Evolutionary conservation across 305 asterid species (phyloP), one percentile per base, ranked within the genome.

Genomic region (Ajuga reptans): DNA sequence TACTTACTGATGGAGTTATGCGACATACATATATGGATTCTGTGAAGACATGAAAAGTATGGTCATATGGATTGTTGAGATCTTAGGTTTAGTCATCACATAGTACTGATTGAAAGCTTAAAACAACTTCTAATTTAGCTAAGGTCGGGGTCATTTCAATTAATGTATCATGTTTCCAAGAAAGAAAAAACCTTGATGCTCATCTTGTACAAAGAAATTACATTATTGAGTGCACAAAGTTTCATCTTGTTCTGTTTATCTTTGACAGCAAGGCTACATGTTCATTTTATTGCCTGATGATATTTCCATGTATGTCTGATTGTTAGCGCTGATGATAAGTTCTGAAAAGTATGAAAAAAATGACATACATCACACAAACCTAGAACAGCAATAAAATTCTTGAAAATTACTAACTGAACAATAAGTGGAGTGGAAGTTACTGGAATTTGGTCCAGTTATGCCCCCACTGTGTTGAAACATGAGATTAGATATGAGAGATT

Each of bases 401-500:
- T 65, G 24, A 52, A 45, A 29, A 50, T 17, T 14, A 42, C 62
- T 42, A 9, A 50, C 11, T 31, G 17, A 1, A 51, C 10, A 50
- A 27, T 29, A 31, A 43, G 29, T 55, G n/a, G 24, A 57, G 41
- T 49, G 11, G 11, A 56, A 51, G 8, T 2, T 45, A 54, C 15
- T 16, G 5, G 49, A 9, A 53, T 64, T 43, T 29, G 31, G 58
- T 58, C 58, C 66, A 43, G 62, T 31, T 45, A 4, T 62, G n/a
- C 3, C 52, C 63, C 76, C 66, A 37, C 31, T 24, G 9, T 57
- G 45, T 61, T 71, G 51, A 46, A 70, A 58, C 47, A 53, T 50
- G 65, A 69, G 71, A 73, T 74, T 71, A 47, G 66, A 53, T 67
- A 72, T 60, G 57, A 66, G 52, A 69, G 57, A 64, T 37, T 9